A percentile compares a stretch with the other conserved stretches of the same genome.
phyloP scores from a whole-genome alignment of 75 land plant genomes.

The Sequoia sempervirens region DNA sequence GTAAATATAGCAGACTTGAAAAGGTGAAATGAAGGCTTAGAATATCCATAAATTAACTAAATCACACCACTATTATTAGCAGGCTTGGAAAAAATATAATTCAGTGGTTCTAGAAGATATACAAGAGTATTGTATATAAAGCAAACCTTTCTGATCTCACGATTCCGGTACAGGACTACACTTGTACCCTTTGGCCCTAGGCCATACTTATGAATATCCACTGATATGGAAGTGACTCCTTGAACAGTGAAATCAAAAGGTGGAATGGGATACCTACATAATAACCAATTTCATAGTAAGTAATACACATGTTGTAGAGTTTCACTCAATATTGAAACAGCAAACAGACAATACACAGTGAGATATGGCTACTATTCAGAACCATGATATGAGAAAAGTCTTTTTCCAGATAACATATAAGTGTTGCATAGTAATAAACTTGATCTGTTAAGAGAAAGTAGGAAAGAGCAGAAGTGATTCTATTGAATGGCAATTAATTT shows the following conservation, averaged over 20 bases:
- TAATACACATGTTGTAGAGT: neutral
- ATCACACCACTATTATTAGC: neutral
- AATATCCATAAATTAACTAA: neutral
- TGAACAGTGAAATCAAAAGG: slow-evolving; percentile 90
- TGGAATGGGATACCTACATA: slow-evolving; percentile 79
- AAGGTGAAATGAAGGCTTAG: neutral
- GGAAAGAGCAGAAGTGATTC: neutral
- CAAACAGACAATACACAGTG: neutral
- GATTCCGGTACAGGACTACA: slow-evolving; percentile 88
- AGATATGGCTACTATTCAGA: neutral
- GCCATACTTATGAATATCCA: slow-evolving; percentile 97
- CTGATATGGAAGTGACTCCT: slow-evolving; percentile 95
- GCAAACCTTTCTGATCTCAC: slow-evolving; percentile 81
- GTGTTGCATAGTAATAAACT: neutral
- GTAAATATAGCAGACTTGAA: neutral
- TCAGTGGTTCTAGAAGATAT: neutral
- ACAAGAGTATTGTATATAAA: neutral
- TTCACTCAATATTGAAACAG: neutral
- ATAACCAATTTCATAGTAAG: slow-evolving; percentile 13
- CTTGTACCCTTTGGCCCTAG: slow-evolving; percentile 97
- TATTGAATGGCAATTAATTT: neutral
- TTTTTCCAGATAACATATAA: neutral
- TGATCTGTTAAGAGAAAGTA: neutral
- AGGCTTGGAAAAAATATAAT: neutral
- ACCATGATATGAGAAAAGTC: neutral